These are phyloP conservation scores for Aspergillus glaucus DNA, from an alignment of 2,329 filamentous ascomycete species.

Conservation along the genomic window DNA sequence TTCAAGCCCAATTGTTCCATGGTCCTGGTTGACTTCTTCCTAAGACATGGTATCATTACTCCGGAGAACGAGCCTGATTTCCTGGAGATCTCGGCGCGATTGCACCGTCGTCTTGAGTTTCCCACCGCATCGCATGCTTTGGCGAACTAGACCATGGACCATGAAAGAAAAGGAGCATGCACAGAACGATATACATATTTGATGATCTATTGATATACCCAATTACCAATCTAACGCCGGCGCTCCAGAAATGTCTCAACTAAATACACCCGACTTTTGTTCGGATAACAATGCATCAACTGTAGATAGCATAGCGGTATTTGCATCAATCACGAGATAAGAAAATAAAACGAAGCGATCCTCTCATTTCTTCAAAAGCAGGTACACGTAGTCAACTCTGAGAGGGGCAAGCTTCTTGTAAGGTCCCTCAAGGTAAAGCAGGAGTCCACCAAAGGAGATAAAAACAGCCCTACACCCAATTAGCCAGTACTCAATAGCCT, in stretches of 20 bases:
- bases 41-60: constrained; percentile 75
- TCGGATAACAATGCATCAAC: not conserved
- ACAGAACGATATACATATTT: constrained; percentile 11
- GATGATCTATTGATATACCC: constrained; percentile 31
- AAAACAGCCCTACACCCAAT: constrained; percentile 69
- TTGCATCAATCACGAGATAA: not conserved
- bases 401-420: constrained; percentile 92
- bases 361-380: constrained; percentile 80
- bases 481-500: not conserved
- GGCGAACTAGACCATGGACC: constrained; percentile 5
- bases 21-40: constrained; percentile 81
- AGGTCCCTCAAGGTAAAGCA: constrained; percentile 86
- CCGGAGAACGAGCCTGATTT: constrained; percentile 71
- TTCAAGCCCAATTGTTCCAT: constrained; percentile 93
- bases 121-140: constrained; percentile 51
- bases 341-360: not conserved
- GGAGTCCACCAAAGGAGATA: constrained; percentile 83
- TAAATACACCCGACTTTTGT: constrained; percentile 21
- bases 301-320: not conserved
- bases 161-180: not conserved
- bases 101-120: constrained; percentile 77
- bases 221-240: constrained; percentile 36
- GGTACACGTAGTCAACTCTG: constrained; percentile 87
- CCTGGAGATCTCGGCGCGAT: constrained; percentile 64
- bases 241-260: constrained; percentile 30